phyloP scores from a whole-genome alignment of 345 rosid genomes.

The Populus alba region DNA sequence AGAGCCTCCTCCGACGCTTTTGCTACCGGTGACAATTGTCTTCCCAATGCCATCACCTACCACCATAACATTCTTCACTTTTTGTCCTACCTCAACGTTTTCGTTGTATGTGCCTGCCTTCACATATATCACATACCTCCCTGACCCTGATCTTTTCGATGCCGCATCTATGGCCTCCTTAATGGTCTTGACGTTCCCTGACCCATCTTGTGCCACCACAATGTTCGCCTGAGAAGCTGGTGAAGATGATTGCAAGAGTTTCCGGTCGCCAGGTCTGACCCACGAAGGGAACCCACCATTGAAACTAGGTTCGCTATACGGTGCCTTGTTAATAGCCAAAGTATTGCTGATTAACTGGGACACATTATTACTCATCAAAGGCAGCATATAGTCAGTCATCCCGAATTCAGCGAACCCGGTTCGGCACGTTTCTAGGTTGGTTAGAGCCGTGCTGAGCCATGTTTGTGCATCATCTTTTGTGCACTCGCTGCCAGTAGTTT shows the following conservation, averaged over 20 bases:
- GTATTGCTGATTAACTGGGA: constrained; percentile 38
- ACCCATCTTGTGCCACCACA: constrained; percentile 46
- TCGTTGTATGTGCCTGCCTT: constrained; percentile 30
- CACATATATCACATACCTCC: constrained; percentile 34
- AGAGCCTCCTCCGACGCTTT: constrained; percentile 40
- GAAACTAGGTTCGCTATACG: neutral
- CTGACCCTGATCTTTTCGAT: constrained; percentile 24
- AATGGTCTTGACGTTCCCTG: constrained; percentile 34
- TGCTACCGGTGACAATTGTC: constrained; percentile 42
- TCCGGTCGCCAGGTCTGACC: constrained; percentile 36
- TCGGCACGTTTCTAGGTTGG: constrained; percentile 38
- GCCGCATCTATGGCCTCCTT: constrained; percentile 37
- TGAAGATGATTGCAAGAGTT: constrained; percentile 29
- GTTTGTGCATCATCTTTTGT: constrained; percentile 36
- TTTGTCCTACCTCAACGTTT: constrained; percentile 29
- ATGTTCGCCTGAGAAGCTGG: constrained; percentile 29
- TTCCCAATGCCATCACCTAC: constrained; percentile 37
- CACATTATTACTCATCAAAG: constrained; percentile 36
- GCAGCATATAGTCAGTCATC: constrained; percentile 27
- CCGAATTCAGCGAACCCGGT: constrained; percentile 41
- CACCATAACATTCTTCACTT: constrained; percentile 34
- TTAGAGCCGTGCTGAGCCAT: constrained; percentile 46
- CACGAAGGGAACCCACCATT: constrained; percentile 32
- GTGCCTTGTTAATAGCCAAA: constrained; percentile 34
- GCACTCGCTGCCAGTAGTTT: constrained; percentile 15